Evolutionary conservation across 2,329 filamentous ascomycete genomes (phyloP).

Genomic region (Apiospora phragmitis): DNA sequence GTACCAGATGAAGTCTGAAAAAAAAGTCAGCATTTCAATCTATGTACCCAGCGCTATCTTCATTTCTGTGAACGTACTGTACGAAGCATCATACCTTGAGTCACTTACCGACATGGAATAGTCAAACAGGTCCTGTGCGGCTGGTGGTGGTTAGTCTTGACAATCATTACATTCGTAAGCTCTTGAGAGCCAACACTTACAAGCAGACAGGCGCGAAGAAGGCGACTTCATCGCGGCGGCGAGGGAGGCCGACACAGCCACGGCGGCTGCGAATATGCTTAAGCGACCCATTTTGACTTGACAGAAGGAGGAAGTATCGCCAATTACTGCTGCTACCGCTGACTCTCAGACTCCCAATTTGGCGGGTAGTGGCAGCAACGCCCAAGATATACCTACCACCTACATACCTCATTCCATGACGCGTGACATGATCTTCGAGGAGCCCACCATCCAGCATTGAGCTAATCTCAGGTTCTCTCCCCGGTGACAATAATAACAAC

Average conservation of each 20-base stretch:
- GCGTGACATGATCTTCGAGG: background rate
- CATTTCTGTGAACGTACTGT: conserved; percentile 21
- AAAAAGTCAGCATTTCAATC: background rate
- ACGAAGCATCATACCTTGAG: conserved; percentile 40
- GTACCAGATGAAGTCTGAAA: conserved; percentile 37
- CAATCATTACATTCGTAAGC: no score
- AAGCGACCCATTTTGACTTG: background rate
- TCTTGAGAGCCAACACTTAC: background rate
- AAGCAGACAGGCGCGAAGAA: background rate
- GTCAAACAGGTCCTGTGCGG: conserved; percentile 38
- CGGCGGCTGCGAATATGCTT: background rate
- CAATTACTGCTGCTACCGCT: background rate
- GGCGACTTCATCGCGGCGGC: background rate
- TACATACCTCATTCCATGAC: background rate
- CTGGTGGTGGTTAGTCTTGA: conserved; percentile 19
- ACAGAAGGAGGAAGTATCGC: background rate
- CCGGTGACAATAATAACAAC: background rate
- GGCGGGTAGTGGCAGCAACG: background rate
- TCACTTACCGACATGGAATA: conserved; percentile 42
- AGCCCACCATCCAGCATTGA: background rate
- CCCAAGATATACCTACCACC: background rate
- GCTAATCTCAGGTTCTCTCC: background rate
- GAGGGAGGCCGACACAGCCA: conserved; percentile 2
- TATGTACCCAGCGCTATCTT: background rate
- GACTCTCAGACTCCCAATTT: background rate